Evolutionary conservation across 805 yeast genomes (phyloP).

Genomic region (Millerozyma miso): DNA sequence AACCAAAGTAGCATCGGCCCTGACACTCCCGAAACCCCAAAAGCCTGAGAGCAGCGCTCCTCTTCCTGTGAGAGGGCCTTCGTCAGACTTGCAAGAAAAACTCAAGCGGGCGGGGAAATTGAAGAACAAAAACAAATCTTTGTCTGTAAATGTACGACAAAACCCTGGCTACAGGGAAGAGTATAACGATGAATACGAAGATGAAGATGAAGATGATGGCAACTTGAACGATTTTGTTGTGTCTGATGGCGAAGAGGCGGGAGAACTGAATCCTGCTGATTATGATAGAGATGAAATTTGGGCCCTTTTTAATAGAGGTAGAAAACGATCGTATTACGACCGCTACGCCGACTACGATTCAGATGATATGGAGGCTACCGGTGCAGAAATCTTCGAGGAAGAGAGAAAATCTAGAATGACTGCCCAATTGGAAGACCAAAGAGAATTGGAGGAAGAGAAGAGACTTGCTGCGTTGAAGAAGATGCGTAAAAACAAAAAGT

Average conservation of each 20-base stretch:
- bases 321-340: conserved; percentile 42
- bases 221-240: conserved; percentile 56
- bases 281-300: conserved; percentile 86
- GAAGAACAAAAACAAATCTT: conserved; percentile 7
- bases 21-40: not conserved
- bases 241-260: conserved; percentile 47
- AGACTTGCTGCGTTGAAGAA: conserved; percentile 28
- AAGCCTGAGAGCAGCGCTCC: conserved; percentile 18
- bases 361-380: conserved; percentile 92
- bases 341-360: conserved; percentile 46
- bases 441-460: conserved; percentile 62
- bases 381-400: conserved; percentile 81
- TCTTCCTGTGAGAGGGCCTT: conserved; percentile 52
- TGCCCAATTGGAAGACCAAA: conserved; percentile 73
- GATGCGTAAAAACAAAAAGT: conserved; percentile 9
- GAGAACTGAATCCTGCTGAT: conserved; percentile 31
- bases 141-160: not conserved
- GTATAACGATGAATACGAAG: not conserved
- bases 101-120: conserved; percentile 23
- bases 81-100: conserved; percentile 48
- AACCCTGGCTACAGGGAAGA: not conserved
- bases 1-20: not conserved
- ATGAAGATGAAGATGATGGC: conserved; percentile 19
- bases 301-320: conserved; percentile 74
- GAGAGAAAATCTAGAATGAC: conserved; percentile 64